Conservation (phyloP, 805 yeast genomes). For the Saturnispora zaruensis region DNA sequence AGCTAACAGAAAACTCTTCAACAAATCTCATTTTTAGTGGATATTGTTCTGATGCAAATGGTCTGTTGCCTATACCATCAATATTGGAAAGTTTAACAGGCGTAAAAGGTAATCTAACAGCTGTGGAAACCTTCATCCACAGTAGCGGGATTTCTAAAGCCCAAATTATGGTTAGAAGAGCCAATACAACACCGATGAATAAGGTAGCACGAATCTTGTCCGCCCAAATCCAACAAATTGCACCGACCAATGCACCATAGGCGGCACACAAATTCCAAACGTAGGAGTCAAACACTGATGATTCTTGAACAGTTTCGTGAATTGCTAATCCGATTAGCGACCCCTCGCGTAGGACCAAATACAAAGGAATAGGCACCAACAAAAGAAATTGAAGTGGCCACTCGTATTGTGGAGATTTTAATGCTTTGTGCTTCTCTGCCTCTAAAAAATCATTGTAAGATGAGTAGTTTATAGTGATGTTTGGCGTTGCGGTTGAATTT, state of each 20-base stretch:
- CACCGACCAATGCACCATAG: constrained; percentile 25
- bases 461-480: constrained; percentile 22
- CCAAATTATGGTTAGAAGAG: constrained; percentile 17
- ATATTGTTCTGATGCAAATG: constrained; percentile 31
- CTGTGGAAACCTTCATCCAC: constrained; percentile 37
- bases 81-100: neutral
- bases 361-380: constrained; percentile 56
- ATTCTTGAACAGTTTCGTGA: constrained; percentile 66
- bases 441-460: constrained; percentile 21
- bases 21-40: constrained; percentile 70
- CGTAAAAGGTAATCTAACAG: neutral
- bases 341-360: constrained; percentile 46
- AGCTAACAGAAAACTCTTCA: constrained; percentile 46
- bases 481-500: neutral
- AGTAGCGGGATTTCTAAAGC: constrained; percentile 56
- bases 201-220: constrained; percentile 6
- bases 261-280: constrained; percentile 31
- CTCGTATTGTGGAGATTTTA: constrained; percentile 53
- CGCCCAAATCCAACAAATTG: constrained; percentile 7
- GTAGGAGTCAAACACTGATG: constrained; percentile 33
- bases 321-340: constrained; percentile 53
- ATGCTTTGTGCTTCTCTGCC: constrained; percentile 24
- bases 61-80: constrained; percentile 2
- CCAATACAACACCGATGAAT: neutral
- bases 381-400: constrained; percentile 72